Evolutionary conservation across 2,329 filamentous ascomycete genomes (phyloP), one percentile per base, ranked within the genome.

Genomic region (Neonectria faginata): DNA sequence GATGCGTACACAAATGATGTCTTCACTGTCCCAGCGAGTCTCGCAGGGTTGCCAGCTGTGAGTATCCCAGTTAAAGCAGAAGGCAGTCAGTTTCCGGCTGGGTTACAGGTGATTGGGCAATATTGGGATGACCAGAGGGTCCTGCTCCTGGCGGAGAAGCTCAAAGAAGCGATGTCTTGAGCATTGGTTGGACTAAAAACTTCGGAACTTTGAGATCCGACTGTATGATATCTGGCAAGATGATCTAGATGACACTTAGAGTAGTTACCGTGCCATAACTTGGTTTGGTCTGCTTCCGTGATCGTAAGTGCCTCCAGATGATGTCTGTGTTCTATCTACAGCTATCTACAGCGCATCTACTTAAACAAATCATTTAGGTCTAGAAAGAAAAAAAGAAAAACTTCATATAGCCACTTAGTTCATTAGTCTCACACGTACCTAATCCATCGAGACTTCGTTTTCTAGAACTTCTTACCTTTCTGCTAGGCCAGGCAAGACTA

Each of bases 1-100:
- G 89, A 95, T 72, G 87, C 87, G 1, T 98, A 97, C 75, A 92
- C 92, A 83, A 97, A 96, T 74, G 96, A 99, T 79, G 91, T 98
- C 1, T 95, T 98, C 73, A 98, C 96, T 0, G 95, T 99, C 1
- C 96, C 96, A 1, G 94, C 95, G 2, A 97, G 94, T 79, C 82
- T 99, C 69, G 96, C 95, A 0, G 96, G 96, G 0, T 81, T 99
- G 60, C 96, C 96, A 3, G 92, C 94, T 11, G 87, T 97, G 55
- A 97, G 92, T 70, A 84, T 99, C 11, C 95, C 96, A 0, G 64
- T 76, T 66, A 69, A 66, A 20, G 75, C 77, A 2, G 72, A 76
- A n/a, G 77, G 74, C 16, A 80, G 71, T 36, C 65, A 64, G 1
- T 71, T 77, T 48, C 78, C 78, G 2, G 76, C 78, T 14, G 92